Evolutionary conservation across 768 basidiomycete genomes (phyloP).

Genomic region (Steccherinum ochraceum): DNA sequence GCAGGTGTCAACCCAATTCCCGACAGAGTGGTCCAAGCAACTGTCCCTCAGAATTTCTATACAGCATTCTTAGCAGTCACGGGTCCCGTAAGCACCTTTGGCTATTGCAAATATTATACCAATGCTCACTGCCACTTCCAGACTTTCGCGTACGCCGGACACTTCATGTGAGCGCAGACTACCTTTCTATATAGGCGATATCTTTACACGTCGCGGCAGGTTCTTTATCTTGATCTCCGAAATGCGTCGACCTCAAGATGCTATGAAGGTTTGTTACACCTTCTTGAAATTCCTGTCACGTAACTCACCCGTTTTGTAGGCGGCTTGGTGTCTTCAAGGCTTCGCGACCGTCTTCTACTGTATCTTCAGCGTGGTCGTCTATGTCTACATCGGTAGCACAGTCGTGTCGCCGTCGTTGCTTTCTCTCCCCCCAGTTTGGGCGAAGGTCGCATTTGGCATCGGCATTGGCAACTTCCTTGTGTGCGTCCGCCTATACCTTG

Average conservation of each 20-base stretch:
- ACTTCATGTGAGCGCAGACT: constrained; percentile 39
- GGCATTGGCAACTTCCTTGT: constrained; percentile 47
- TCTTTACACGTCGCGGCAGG: constrained; percentile 24
- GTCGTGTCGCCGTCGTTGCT: constrained; percentile 41
- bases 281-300: neutral
- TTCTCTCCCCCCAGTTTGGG: constrained; percentile 42
- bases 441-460: constrained; percentile 43
- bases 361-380: constrained; percentile 34
- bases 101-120: neutral
- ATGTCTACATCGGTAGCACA: constrained; percentile 41
- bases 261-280: constrained; percentile 40
- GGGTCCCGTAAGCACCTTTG: constrained; percentile 34
- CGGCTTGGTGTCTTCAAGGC: constrained; percentile 49
- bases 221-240: constrained; percentile 57
- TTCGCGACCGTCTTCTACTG: constrained; percentile 47
- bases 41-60: constrained; percentile 35
- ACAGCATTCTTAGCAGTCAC: constrained; percentile 48
- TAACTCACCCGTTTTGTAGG: constrained; percentile 19
- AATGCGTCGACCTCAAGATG: constrained; percentile 44
- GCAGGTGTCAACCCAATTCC: constrained; percentile 40
- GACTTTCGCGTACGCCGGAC: constrained; percentile 48
- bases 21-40: constrained; percentile 31
- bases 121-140: constrained; percentile 10
- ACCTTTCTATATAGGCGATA: neutral
- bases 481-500: constrained; percentile 22